These are phyloP conservation scores for Acanthamoeba royreba DNA, from an alignment of 208 protist species.

Conservation along the genomic window DNA sequence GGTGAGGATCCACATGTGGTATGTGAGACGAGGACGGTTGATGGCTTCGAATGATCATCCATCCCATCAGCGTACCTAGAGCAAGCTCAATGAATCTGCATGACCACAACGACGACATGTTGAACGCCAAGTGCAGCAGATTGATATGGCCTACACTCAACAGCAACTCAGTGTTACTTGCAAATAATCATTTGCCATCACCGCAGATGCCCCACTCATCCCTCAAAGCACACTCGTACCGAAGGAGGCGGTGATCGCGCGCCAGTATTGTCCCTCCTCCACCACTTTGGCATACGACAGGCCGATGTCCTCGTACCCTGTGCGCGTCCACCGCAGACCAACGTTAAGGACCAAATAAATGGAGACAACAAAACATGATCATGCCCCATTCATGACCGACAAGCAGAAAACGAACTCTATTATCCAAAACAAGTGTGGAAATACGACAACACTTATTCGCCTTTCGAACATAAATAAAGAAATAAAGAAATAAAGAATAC, in stretches of 20 bases:
- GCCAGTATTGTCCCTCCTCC: neutral
- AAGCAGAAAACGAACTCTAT: neutral
- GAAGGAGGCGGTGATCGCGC: neutral
- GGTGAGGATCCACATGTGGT: neutral
- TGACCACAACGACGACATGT: conserved; percentile 26
- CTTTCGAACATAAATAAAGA: too few relatives aligned
- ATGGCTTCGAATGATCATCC: neutral
- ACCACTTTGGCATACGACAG: neutral
- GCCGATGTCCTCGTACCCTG: neutral
- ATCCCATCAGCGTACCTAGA: neutral
- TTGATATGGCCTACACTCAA: neutral
- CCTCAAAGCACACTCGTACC: too few relatives aligned
- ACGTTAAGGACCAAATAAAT: too few relatives aligned
- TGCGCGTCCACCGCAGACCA: too few relatives aligned
- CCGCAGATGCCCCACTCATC: too few relatives aligned
- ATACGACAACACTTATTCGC: too few relatives aligned
- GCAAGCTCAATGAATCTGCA: neutral
- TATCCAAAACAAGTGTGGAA: too few relatives aligned
- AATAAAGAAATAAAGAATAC: too few relatives aligned
- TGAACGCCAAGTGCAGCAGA: conserved; percentile 9
- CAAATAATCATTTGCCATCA: too few relatives aligned
- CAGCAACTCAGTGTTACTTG: too few relatives aligned
- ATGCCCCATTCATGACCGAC: neutral
- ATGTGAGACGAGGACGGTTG: too few relatives aligned
- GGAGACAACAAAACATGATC: too few relatives aligned